phyloP scores from a whole-genome alignment of 1,139 yeast genomes.

The Kurtzmaniella quercitrusa region DNA sequence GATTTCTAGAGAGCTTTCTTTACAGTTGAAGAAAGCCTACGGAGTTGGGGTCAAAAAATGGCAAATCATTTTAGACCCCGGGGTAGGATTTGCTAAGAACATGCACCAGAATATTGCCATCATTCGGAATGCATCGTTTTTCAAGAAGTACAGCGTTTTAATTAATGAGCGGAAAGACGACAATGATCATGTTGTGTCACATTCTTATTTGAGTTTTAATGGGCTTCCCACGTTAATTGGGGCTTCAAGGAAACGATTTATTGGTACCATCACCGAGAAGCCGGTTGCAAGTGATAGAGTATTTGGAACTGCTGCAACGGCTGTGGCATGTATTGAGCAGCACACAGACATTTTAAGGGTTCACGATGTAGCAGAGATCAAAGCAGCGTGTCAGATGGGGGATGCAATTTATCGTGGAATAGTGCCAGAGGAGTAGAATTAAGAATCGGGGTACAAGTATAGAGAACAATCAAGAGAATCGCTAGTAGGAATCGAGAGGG shows the following conservation, averaged over 20 bases:
- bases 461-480: too few relatives aligned
- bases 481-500: too few relatives aligned
- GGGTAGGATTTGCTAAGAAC: conserved; percentile 88
- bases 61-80: conserved; percentile 93
- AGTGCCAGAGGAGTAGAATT: conserved; percentile 4
- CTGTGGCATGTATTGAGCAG: conserved; percentile 69
- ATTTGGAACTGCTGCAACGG: conserved; percentile 73
- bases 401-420: conserved; percentile 67
- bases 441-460: too few relatives aligned
- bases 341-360: conserved; percentile 83
- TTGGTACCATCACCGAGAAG: conserved; percentile 63
- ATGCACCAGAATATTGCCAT: conserved; percentile 62
- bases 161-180: conserved; percentile 20
- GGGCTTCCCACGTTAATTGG: conserved; percentile 73
- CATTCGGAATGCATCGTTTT: conserved; percentile 52
- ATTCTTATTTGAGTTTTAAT: conserved; percentile 37
- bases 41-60: conserved; percentile 70
- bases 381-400: conserved; percentile 61
- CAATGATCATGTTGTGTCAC: conserved; percentile 12
- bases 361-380: conserved; percentile 72
- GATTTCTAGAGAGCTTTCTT: conserved; percentile 61
- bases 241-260: conserved; percentile 81
- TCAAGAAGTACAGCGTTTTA: conserved; percentile 47
- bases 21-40: conserved; percentile 54
- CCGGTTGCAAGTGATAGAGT: conserved; percentile 55